Percentiles rank a stretch among this genome's conserved stretches.
These are phyloP conservation scores for Phoma sp. DNA, from an alignment of 2,329 filamentous ascomycete genomes.

Conservation along the genomic window DNA sequence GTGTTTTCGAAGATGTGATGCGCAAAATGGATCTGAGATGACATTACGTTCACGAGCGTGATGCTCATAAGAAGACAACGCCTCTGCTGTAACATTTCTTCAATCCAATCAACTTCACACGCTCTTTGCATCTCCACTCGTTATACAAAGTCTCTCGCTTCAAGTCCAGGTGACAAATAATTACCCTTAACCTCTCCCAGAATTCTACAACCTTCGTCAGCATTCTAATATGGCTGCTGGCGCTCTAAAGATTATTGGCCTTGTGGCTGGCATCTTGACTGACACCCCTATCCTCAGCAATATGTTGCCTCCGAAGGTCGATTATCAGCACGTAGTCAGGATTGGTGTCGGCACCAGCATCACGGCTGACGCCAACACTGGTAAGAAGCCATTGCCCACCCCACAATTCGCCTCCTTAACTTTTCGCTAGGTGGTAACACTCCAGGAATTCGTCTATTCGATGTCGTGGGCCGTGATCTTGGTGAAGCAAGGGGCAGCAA, in stretches of 20 bases:
- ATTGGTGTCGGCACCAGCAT: constrained; percentile 9
- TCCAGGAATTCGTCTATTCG: constrained; percentile 8
- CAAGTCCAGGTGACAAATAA: not conserved
- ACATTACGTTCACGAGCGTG: not conserved
- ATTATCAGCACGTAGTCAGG: constrained; percentile 1
- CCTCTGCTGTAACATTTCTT: not conserved
- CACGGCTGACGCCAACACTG: constrained; percentile 1
- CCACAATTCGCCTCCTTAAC: not conserved
- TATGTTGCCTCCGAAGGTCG: constrained; percentile 4
- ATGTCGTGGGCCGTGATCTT: constrained; percentile 10
- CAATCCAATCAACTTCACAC: not conserved
- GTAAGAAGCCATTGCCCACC: not conserved
- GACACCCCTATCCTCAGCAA: constrained; percentile 3
- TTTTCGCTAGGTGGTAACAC: not conserved
- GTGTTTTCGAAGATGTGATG: not conserved
- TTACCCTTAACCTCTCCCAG: not conserved
- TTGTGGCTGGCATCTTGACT: constrained; percentile 1
- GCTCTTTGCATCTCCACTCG: not conserved
- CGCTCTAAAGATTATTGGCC: constrained; percentile 1
- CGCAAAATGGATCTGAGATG: not conserved
- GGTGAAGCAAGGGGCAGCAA: constrained; percentile 10
- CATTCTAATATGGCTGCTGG: not conserved
- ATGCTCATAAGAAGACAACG: not conserved
- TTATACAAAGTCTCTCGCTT: not conserved
- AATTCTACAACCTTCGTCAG: not conserved